Evolutionary conservation across 2,329 filamentous ascomycete genomes (phyloP).

Genomic region (Arthrinium phaeospermum): DNA sequence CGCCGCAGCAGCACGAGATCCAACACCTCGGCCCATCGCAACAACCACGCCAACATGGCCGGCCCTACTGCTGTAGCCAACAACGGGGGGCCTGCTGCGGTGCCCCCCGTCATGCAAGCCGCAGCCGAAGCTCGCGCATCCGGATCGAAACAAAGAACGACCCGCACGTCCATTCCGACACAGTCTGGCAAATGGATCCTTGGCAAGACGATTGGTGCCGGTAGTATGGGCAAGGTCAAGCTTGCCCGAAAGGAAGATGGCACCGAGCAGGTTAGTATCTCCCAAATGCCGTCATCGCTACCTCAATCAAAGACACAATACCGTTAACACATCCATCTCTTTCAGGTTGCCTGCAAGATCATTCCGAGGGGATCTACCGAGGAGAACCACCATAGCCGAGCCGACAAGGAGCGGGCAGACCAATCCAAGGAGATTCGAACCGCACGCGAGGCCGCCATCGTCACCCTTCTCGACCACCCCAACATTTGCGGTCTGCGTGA

Average conservation of each 20-base stretch:
- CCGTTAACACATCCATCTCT: conserved; percentile 19
- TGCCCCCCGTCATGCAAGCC: conserved; percentile 52
- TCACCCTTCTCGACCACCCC: conserved; percentile 90
- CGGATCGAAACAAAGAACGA: conserved; percentile 58
- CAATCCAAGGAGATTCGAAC: conserved; percentile 97
- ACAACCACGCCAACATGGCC: conserved; percentile 52
- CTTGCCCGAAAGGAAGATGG: conserved; percentile 88
- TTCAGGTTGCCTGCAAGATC: conserved; percentile 93
- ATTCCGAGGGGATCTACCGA: conserved; percentile 89
- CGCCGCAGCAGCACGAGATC: conserved; percentile 58
- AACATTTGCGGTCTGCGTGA: conserved; percentile 97
- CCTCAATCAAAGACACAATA: background rate
- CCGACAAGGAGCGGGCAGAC: conserved; percentile 86
- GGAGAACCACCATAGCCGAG: conserved; percentile 74
- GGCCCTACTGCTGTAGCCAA: conserved; percentile 55
- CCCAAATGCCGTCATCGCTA: conserved; percentile 19
- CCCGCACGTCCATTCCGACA: conserved; percentile 84
- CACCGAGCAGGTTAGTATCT: conserved; percentile 77
- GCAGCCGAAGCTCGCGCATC: conserved; percentile 53
- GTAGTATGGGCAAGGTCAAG: conserved; percentile 99
- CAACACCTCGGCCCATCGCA: conserved; percentile 42
- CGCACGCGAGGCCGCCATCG: conserved; percentile 93
- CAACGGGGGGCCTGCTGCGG: conserved; percentile 59
- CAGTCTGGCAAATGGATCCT: conserved; percentile 92
- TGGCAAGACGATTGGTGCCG: conserved; percentile 95